Percentiles rank a stretch among this genome's conserved stretches.
phyloP scores from a whole-genome alignment of 805 yeast species.

The Candida multigemmis region DNA sequence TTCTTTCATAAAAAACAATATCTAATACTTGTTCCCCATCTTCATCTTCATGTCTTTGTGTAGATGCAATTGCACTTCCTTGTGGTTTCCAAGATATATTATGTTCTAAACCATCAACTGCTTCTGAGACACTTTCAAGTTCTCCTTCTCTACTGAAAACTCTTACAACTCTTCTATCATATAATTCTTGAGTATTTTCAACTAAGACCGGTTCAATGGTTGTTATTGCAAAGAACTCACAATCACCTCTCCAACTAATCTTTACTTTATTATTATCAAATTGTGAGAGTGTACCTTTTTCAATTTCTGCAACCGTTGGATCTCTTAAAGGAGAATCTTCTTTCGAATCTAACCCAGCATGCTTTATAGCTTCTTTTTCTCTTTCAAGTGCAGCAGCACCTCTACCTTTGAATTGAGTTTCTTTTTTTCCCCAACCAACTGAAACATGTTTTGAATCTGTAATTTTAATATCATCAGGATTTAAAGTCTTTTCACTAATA shows the following conservation, averaged over 20 bases:
- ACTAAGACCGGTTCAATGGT: constrained; percentile 44
- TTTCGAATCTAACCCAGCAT: constrained; percentile 62
- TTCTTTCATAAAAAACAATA: constrained; percentile 80
- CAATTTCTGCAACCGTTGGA: constrained; percentile 77
- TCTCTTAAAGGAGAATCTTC: constrained; percentile 58
- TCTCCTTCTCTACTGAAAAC: constrained; percentile 75
- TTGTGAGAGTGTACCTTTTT: constrained; percentile 53
- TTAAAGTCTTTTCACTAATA: constrained; percentile 52
- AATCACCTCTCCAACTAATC: constrained; percentile 94
- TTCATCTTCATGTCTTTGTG: constrained; percentile 59
- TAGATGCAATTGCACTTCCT: constrained; percentile 77
- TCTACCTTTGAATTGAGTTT: constrained; percentile 91
- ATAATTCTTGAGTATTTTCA: constrained; percentile 26
- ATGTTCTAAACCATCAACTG: constrained; percentile 75
- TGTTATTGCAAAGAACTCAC: constrained; percentile 69
- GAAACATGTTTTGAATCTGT: constrained; percentile 73
- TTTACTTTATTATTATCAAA: constrained; percentile 41
- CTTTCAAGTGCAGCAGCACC: constrained; percentile 80
- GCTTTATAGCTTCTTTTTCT: constrained; percentile 44
- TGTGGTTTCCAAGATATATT: constrained; percentile 82
- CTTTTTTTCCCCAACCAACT: constrained; percentile 98
- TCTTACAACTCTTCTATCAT: constrained; percentile 66
- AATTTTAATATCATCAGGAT: constrained; percentile 50
- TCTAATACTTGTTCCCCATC: constrained; percentile 39
- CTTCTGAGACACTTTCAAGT: constrained; percentile 78